Evolutionary conservation across 495 filamentous ascomycete species (phyloP), one percentile per base, ranked within the genome.

Genomic region (Aspergillus nidulans): DNA sequence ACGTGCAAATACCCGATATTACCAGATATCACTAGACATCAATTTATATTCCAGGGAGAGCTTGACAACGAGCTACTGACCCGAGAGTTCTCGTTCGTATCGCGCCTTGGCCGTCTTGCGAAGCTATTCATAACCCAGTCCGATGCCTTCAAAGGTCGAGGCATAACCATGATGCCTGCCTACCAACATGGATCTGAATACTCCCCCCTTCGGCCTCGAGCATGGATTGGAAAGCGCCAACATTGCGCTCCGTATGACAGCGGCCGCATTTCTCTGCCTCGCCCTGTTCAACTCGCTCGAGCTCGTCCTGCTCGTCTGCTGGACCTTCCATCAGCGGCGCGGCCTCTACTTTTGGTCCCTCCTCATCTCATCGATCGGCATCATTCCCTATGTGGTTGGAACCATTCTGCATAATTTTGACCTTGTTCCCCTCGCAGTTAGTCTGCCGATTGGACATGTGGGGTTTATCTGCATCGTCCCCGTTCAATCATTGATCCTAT

Each of bases 391-490:
- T 49, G 63, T 69, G 4, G 30, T 82, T 16, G 83, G 79, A 6
- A 77, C 79, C 53, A 57, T 84, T 18, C 63, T 83, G 43, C 78
- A 79, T 53, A 78, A 75, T 57, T 79, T 79, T 53, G 61, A 66
- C 23, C 46, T 71, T n/a, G 64, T 55, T 7, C 65, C 58, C 6
- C 50, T 57, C 28, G 56, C 64, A 55, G 24, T 68, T 7, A 55
- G 67, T 8, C 53, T 71, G 10, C 65, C 67, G 4, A 47, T 78
- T 1, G 32, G 69, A 24, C 67, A 69, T 20, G 48, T 77, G 5
- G 81, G 81, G 5, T 85, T 80, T 80, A 71, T 67, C 23, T 34
- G 55, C 16, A 81, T 83, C 78, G 75, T 85, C 0, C 80, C 79
- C 0, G 79, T 77, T 9, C 81, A 83, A 63, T 78, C 52, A n/a